These are phyloP conservation scores for Prototheca cutis DNA, from an alignment of 163 green algal species.

Conservation along the genomic window DNA sequence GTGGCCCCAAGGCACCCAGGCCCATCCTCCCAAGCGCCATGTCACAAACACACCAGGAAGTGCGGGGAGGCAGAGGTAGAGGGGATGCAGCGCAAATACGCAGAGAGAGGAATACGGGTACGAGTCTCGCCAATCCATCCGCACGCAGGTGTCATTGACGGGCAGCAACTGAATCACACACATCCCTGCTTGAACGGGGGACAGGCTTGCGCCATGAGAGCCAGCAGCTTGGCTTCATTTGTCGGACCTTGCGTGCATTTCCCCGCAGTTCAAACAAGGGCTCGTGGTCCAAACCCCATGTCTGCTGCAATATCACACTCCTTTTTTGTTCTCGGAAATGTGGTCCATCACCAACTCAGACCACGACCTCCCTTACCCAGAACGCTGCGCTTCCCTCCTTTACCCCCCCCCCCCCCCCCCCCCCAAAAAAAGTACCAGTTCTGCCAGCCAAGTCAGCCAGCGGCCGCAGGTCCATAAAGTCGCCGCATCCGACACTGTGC, in stretches of 20 bases:
- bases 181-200: constrained; percentile 33
- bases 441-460: constrained; percentile 67
- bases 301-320: too few relatives aligned
- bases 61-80: constrained; percentile 72
- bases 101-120: constrained; percentile 93
- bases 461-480: constrained; percentile 80
- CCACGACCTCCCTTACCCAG: too few relatives aligned
- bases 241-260: neutral
- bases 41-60: constrained; percentile 46
- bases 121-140: constrained; percentile 81
- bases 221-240: neutral
- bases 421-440: constrained; percentile 26
- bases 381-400: too few relatives aligned
- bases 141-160: constrained; percentile 89
- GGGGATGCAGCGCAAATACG: constrained; percentile 85
- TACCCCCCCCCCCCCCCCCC: too few relatives aligned
- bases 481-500: constrained; percentile 65
- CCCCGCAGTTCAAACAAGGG: too few relatives aligned
- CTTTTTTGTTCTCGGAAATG: too few relatives aligned
- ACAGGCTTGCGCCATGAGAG: neutral
- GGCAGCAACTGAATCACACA: constrained; percentile 80
- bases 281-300: too few relatives aligned
- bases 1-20: too few relatives aligned
- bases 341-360: too few relatives aligned
- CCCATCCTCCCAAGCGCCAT: too few relatives aligned